phyloP scores from a whole-genome alignment of 202 grass and related monocot genomes.

The Bolboschoenoplectus hybrid region DNA sequence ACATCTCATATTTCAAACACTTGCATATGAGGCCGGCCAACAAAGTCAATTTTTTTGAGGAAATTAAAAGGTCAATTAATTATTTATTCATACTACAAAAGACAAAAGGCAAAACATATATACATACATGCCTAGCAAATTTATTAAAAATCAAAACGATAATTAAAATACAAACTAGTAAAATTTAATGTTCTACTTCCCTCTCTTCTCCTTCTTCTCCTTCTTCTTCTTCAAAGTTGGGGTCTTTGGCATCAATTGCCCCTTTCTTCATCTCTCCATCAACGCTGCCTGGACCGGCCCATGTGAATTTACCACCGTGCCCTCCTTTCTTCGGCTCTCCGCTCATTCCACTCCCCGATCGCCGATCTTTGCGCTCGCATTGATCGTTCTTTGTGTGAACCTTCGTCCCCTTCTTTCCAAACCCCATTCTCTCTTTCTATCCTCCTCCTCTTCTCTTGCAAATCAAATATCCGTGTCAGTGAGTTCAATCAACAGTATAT shows the following conservation, averaged over 20 bases:
- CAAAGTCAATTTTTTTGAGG: neutral
- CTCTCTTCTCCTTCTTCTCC: neutral
- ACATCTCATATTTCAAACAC: neutral
- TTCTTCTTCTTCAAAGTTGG: constrained; percentile 38
- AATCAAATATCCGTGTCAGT: neutral
- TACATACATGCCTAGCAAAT: constrained; percentile 16
- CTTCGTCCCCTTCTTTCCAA: constrained; percentile 29
- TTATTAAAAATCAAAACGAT: constrained; percentile 18
- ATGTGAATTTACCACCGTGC: constrained; percentile 93
- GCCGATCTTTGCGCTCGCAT: constrained; percentile 63
- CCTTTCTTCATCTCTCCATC: constrained; percentile 50
- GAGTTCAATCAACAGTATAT: neutral
- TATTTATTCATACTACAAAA: neutral
- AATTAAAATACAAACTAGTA: constrained; percentile 19
- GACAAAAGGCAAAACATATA: neutral
- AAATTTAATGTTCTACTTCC: neutral
- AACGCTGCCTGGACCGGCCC: constrained; percentile 62
- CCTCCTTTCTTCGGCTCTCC: constrained; percentile 89
- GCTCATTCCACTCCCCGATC: constrained; percentile 62
- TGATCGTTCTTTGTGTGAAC: constrained; percentile 37
- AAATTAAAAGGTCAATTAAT: neutral
- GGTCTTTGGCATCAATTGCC: constrained; percentile 41
- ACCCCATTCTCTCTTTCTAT: constrained; percentile 1
- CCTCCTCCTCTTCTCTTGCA: neutral
- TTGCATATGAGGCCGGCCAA: neutral